These are phyloP conservation scores for Spencermartinsiella ligniputridi DNA, from an alignment of 1,139 yeast species.

Conservation along the genomic window DNA sequence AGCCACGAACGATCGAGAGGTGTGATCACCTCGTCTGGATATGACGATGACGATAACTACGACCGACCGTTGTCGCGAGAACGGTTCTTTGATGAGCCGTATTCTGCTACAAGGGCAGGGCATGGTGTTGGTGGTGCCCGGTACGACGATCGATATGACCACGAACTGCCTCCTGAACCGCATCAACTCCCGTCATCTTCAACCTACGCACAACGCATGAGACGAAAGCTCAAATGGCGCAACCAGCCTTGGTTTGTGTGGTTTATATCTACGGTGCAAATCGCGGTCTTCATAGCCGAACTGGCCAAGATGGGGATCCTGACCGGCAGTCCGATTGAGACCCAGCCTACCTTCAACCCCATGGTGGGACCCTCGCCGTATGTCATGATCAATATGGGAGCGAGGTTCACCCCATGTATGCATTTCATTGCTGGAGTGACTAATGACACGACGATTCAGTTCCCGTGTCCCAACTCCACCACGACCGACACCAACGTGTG, in stretches of 20 bases:
- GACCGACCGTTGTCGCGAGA: not conserved
- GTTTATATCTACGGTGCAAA: slow-evolving; percentile 42
- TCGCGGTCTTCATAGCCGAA: slow-evolving; percentile 65
- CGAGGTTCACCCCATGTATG: slow-evolving; percentile 73
- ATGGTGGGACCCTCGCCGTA: slow-evolving; percentile 79
- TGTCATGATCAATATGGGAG: slow-evolving; percentile 63
- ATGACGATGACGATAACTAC: not conserved
- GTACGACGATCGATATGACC: not conserved
- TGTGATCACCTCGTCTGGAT: not conserved
- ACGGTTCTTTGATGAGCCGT: not conserved
- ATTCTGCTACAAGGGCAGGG: not conserved
- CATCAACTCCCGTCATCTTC: not conserved
- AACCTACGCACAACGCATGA: not conserved
- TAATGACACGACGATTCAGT: slow-evolving; percentile 41
- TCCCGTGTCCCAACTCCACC: slow-evolving; percentile 74
- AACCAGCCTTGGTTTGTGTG: slow-evolving; percentile 32
- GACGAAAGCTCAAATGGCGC: slow-evolving; percentile 13
- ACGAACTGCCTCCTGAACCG: slow-evolving; percentile 1
- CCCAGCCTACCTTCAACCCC: slow-evolving; percentile 70
- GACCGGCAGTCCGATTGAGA: slow-evolving; percentile 67
- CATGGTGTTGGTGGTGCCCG: not conserved
- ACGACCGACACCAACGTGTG: slow-evolving; percentile 52
- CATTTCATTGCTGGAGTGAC: slow-evolving; percentile 50
- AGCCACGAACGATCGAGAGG: not conserved
- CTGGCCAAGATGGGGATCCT: slow-evolving; percentile 52